These are phyloP conservation scores for Phytophthora pini DNA, from an alignment of 352 stramenopile genomes.

Conservation along the genomic window DNA sequence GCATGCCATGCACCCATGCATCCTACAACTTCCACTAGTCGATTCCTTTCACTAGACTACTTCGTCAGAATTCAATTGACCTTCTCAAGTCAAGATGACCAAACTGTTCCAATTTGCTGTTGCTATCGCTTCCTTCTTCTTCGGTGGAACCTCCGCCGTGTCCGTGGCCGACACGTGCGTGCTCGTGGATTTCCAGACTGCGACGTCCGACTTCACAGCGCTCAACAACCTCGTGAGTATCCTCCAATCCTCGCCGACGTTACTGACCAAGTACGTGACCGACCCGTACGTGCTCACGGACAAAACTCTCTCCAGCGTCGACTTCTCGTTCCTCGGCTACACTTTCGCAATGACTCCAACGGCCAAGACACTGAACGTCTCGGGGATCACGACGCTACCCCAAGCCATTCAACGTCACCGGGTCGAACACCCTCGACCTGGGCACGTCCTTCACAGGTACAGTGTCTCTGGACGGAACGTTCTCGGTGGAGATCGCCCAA, in stretches of 20 bases:
- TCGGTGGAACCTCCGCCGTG: no score
- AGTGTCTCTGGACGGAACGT: conserved; percentile 16
- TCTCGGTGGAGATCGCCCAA: conserved; percentile 58
- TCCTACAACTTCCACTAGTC: no score
- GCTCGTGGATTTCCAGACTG: not conserved
- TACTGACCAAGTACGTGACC: conserved; percentile 40
- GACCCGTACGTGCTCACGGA: conserved; percentile 47
- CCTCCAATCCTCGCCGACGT: conserved; percentile 11
- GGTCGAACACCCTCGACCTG: conserved; percentile 40
- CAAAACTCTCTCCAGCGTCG: conserved; percentile 50
- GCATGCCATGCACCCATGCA: no score
- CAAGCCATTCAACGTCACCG: not conserved
- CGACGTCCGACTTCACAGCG: not conserved
- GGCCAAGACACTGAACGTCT: conserved; percentile 53
- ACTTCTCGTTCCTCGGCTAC: conserved; percentile 58
- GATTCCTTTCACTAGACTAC: no score
- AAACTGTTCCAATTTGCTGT: no score
- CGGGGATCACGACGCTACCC: conserved; percentile 42
- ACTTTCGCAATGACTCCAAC: conserved; percentile 58
- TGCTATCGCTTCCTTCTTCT: no score
- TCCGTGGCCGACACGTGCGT: not conserved
- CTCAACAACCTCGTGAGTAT: not conserved
- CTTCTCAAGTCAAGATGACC: no score
- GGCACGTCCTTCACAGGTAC: conserved; percentile 31
- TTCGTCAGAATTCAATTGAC: no score